phyloP scores from a whole-genome alignment of 2,329 filamentous ascomycete genomes.

The Pyrenophora tritici-repentis region DNA sequence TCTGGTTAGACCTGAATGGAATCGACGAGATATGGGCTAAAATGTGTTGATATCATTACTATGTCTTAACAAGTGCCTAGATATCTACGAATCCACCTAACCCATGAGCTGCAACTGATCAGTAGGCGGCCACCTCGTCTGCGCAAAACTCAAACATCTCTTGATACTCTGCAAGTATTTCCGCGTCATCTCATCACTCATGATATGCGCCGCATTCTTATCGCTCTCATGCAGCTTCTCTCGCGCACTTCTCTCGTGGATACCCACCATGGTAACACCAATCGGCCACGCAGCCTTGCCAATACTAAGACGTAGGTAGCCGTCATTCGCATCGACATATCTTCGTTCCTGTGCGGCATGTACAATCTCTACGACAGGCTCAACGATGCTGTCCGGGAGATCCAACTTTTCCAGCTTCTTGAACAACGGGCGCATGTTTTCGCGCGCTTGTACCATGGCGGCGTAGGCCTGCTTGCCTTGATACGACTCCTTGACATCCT shows the following conservation, averaged over 20 bases:
- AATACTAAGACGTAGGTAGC: constrained; percentile 89
- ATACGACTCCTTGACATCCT: constrained; percentile 69
- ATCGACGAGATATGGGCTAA: too few relatives aligned
- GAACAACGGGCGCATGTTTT: constrained; percentile 89
- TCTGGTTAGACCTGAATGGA: too few relatives aligned
- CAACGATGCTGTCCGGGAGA: constrained; percentile 76
- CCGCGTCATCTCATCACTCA: constrained; percentile 93
- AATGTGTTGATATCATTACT: too few relatives aligned
- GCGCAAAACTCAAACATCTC: constrained; percentile 91
- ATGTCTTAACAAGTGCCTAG: not conserved
- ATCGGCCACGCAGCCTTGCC: constrained; percentile 98
- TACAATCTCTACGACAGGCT: constrained; percentile 89
- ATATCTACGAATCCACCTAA: constrained; percentile 43
- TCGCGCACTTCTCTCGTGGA: constrained; percentile 92
- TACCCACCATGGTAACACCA: constrained; percentile 99
- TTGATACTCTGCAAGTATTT: constrained; percentile 99
- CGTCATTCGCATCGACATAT: constrained; percentile 96
- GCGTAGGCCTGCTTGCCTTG: constrained; percentile 80
- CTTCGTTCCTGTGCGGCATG: constrained; percentile 84
- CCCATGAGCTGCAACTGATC: constrained; percentile 96
- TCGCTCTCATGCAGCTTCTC: constrained; percentile 88
- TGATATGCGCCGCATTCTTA: constrained; percentile 85
- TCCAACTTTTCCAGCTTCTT: constrained; percentile 83
- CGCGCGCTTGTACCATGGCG: constrained; percentile 83
- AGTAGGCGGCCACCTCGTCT: constrained; percentile 93